A percentile compares a stretch with the other conserved stretches of the same genome.
Evolutionary conservation across 2,329 filamentous ascomycete genomes (phyloP).

Genomic region (Lasiodiplodia sp.): DNA sequence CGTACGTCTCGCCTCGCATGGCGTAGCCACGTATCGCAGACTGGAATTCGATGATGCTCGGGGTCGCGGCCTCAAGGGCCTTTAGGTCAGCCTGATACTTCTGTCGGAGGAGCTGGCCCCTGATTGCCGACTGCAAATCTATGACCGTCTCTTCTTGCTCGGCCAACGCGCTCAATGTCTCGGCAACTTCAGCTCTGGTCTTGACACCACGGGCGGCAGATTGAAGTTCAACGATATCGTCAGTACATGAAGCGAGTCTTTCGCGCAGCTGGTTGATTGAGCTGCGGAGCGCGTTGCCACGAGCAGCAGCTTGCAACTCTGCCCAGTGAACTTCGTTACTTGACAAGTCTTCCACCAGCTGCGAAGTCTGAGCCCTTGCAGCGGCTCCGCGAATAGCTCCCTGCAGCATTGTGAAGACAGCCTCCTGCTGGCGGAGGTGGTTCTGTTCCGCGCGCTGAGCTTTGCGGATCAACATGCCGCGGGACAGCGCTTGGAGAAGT

Average conservation of each 20-base stretch:
- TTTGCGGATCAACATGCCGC: conserved; percentile 52
- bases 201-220: conserved; percentile 35
- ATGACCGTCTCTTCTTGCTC: conserved; percentile 53
- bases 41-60: conserved; percentile 69
- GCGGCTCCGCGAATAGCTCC: conserved; percentile 65
- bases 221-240: conserved; percentile 13
- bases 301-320: conserved; percentile 42
- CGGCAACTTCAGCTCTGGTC: conserved; percentile 33
- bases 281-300: conserved; percentile 16
- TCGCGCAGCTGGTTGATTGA: conserved; percentile 12
- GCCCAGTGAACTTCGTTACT: conserved; percentile 51
- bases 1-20: conserved; percentile 66
- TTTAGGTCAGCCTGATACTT: conserved; percentile 54
- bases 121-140: conserved; percentile 60
- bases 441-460: conserved; percentile 45
- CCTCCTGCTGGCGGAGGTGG: conserved; percentile 47
- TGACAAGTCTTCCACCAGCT: conserved; percentile 51
- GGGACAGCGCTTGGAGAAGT: conserved; percentile 50
- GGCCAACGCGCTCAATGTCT: conserved; percentile 41
- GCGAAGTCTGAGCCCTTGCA: conserved; percentile 50
- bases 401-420: conserved; percentile 64
- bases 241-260: conserved; percentile 9
- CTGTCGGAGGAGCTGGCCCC: conserved; percentile 57
- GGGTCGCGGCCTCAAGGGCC: conserved; percentile 65
- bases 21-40: conserved; percentile 71